Evolutionary conservation across 495 filamentous ascomycete species (phyloP), one percentile per base, ranked within the genome.

Genomic region (Thozetella sp.): DNA sequence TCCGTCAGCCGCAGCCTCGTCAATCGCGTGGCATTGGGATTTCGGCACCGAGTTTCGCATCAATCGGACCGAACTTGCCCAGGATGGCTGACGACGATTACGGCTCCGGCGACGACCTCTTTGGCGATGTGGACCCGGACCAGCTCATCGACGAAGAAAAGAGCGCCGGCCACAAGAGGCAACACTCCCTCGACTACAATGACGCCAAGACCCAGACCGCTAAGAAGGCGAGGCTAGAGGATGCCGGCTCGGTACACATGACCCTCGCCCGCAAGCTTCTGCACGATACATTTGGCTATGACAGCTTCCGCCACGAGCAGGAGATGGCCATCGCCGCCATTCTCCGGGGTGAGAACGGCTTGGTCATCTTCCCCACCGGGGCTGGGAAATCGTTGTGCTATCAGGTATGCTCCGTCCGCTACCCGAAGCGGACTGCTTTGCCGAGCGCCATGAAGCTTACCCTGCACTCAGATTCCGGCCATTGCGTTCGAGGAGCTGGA

Each of bases 311-410:
- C 25, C 71, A 85, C 26, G 78, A 82, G 59, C 84, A 88, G 56
- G 80, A 81, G 25, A 70, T 71, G 15, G 85, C 76, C 15, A 86
- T 87, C 54, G 60, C 75, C 19, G 62, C 76, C 6, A 61, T 83
- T 15, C 67, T 88, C 1, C 62, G 59, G 25, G 83, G 83, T 1
- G 71, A 79, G 2, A 86, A 80, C 61, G 74, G 76, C 0, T 67
- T 78, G 6, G 81, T 82, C 3, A 65, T 88, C 19, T 88, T 87
- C 57, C 85, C 85, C 1, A 86, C 85, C 4, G 85, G 83, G 25
- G 83, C 82, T 10, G 84, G 84, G 9, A 87, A 86, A 65, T 85
- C 81, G 30, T 68, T 86, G 0, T 80, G 80, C 43, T 86, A 83
- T 55, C 83, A 76, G 54, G 72, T 72, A 52, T 22, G 58, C 43